These are phyloP conservation scores for Croton laevigatus DNA, from an alignment of 441 rosid genomes.

Conservation along the genomic window DNA sequence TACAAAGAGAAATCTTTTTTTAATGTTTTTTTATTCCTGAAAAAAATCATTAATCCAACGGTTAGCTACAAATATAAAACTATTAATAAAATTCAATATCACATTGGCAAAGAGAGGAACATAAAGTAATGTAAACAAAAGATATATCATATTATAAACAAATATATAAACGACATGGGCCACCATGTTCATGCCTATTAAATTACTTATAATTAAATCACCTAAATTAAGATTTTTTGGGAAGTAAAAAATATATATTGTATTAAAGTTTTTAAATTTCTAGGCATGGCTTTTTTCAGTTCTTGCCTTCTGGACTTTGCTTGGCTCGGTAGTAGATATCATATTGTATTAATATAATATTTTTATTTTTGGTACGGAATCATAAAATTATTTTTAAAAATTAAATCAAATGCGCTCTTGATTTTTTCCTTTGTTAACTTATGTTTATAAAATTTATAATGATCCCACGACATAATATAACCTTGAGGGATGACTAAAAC, in stretches of 20 bases:
- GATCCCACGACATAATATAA: not conserved
- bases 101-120: too few species aligned
- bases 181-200: constrained; percentile 9
- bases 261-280: constrained; percentile 9
- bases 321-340: too few species aligned
- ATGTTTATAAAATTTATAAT: not conserved
- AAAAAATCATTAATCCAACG: too few species aligned
- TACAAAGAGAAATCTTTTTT: too few species aligned
- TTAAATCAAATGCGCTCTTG: not conserved
- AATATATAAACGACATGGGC: constrained; percentile 19
- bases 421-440: not conserved
- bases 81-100: too few species aligned
- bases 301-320: constrained; percentile 17
- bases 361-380: not conserved
- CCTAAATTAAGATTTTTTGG: not conserved
- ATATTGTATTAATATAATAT: not conserved
- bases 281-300: constrained; percentile 14
- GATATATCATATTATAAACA: too few species aligned
- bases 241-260: constrained; percentile 2
- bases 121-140: too few species aligned
- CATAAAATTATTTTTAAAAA: not conserved
- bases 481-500: constrained; percentile 2
- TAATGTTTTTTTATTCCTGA: too few species aligned
- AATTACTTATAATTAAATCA: not conserved
- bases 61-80: too few species aligned